Percentiles rank a stretch among this genome's conserved stretches.
phyloP scores from a whole-genome alignment of 2,329 filamentous ascomycete species.

The Paraconiothyrium sp. region DNA sequence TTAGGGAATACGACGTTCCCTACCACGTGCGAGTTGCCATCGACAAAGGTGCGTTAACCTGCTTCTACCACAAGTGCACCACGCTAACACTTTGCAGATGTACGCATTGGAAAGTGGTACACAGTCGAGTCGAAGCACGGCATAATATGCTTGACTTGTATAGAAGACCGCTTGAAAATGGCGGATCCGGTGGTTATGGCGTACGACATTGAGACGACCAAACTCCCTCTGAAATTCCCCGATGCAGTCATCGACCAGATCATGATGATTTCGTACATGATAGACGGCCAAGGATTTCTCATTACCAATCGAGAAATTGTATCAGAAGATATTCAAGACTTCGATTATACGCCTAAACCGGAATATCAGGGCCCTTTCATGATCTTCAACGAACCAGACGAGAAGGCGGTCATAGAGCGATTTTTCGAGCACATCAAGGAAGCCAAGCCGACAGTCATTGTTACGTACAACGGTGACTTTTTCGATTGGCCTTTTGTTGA shows the following conservation, averaged over 20 bases:
- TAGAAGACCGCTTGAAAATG: slow-evolving; percentile 87
- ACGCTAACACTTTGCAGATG: slow-evolving; percentile 67
- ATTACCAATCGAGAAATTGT: slow-evolving; percentile 99
- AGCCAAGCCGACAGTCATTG: slow-evolving; percentile 92
- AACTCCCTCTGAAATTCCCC: slow-evolving; percentile 94
- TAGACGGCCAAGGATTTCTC: slow-evolving; percentile 95
- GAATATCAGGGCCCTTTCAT: slow-evolving; percentile 96
- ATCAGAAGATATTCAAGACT: slow-evolving; percentile 95
- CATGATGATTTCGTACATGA: slow-evolving; percentile 99
- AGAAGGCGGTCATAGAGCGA: slow-evolving; percentile 85
- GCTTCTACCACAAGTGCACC: not conserved
- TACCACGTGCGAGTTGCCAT: slow-evolving; percentile 99
- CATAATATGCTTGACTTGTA: slow-evolving; percentile 79
- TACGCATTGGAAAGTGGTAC: slow-evolving; percentile 97
- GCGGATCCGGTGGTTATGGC: slow-evolving; percentile 98
- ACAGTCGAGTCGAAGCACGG: slow-evolving; percentile 94
- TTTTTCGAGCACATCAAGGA: slow-evolving; percentile 98
- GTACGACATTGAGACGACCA: slow-evolving; percentile 99
- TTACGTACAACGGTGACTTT: slow-evolving; percentile 99
- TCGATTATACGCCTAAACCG: slow-evolving; percentile 96
- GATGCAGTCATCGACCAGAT: slow-evolving; percentile 94
- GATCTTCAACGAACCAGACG: slow-evolving; percentile 97
- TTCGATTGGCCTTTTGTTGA: slow-evolving; percentile 99
- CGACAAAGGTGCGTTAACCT: slow-evolving; percentile 73
- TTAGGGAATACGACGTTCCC: slow-evolving; percentile 98